Percentiles rank a stretch among this genome's conserved stretches.
Evolutionary conservation across 2,329 filamentous ascomycete species (phyloP).

Genomic region (Cordyceps javanica): DNA sequence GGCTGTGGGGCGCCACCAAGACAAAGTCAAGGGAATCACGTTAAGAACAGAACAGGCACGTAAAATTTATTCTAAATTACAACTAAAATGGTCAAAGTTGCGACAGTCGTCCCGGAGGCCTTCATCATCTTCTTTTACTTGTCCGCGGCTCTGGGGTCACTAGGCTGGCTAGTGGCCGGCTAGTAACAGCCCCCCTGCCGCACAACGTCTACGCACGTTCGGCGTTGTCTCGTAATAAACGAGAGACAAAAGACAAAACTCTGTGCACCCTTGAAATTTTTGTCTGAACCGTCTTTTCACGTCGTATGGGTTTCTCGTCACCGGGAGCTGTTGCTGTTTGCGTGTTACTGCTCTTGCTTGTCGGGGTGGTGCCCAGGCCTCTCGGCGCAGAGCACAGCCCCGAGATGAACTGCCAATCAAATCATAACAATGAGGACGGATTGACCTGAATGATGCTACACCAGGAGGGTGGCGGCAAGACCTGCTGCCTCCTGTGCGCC

Average conservation of each 20-base stretch:
- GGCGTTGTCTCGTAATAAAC: not conserved
- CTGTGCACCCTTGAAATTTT: not conserved
- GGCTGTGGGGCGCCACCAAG: slow-evolving; percentile 2
- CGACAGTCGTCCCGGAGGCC: not conserved
- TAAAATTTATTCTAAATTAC: not conserved
- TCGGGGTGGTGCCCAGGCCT: not conserved
- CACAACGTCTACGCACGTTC: not conserved
- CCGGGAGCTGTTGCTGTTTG: not conserved
- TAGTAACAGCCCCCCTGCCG: not conserved
- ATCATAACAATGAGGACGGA: not conserved
- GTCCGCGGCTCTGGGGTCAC: not conserved
- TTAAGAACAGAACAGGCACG: not conserved
- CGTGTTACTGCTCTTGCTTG: not conserved
- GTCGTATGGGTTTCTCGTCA: not conserved
- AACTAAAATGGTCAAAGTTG: not conserved
- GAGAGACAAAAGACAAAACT: not conserved
- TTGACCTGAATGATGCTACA: not conserved
- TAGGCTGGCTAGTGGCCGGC: not conserved
- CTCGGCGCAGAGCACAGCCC: not conserved
- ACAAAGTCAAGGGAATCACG: not conserved
- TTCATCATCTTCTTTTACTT: not conserved
- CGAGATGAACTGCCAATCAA: not conserved
- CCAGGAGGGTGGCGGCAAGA: not conserved
- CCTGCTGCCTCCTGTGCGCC: not conserved
- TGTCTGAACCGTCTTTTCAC: not conserved